phyloP scores from a whole-genome alignment of 331 rosid species.

The Malus hybrid region DNA sequence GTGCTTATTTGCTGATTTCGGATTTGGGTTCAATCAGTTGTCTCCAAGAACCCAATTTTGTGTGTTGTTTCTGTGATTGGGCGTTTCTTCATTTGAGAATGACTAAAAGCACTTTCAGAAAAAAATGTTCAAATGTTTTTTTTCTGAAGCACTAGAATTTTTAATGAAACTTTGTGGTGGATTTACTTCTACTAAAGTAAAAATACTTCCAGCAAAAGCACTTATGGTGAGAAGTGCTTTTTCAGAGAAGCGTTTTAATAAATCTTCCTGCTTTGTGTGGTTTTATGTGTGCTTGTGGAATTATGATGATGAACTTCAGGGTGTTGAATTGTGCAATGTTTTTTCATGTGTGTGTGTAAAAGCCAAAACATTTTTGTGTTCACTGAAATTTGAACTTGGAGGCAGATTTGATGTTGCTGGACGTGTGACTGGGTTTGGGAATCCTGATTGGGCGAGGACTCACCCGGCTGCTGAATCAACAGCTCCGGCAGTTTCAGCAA shows the following conservation, averaged over 20 bases:
- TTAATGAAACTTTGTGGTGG: too few species aligned
- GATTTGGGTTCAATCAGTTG: neutral
- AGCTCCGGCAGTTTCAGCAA: slow-evolving; percentile 55
- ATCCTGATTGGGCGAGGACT: slow-evolving; percentile 90
- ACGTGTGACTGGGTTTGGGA: slow-evolving; percentile 71
- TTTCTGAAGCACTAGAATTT: too few species aligned
- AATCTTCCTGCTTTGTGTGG: too few species aligned
- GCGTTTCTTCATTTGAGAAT: neutral
- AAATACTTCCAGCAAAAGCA: too few species aligned
- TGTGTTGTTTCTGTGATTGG: neutral
- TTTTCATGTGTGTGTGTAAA: neutral
- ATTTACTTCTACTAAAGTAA: too few species aligned
- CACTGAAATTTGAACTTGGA: neutral
- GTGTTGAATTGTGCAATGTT: neutral
- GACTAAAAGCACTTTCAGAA: too few species aligned
- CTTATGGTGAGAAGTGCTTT: too few species aligned
- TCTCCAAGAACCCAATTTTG: neutral
- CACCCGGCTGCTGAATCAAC: slow-evolving; percentile 65
- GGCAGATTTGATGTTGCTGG: slow-evolving; percentile 82
- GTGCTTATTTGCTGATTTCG: neutral
- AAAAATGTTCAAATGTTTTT: too few species aligned
- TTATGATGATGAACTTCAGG: too few species aligned
- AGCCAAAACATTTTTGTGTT: neutral
- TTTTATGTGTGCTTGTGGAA: too few species aligned
- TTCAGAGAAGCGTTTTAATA: too few species aligned